Evolutionary conservation across 805 yeast genomes (phyloP), one percentile per base, ranked within the genome.

Genomic region (Starmerella powellii): DNA sequence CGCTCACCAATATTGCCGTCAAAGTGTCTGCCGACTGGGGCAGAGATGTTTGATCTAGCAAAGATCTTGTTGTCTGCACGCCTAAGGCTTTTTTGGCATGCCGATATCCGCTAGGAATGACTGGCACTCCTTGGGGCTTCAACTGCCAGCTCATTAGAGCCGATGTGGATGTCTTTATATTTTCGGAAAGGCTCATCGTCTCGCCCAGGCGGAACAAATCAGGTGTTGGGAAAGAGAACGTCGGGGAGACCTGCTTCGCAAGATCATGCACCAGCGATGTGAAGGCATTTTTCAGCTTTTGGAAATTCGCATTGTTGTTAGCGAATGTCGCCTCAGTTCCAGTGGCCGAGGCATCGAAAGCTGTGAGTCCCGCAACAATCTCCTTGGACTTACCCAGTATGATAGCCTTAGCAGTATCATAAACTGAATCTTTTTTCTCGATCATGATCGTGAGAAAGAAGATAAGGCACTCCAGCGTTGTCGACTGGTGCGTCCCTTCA

Each of bases 71-170:
- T 15, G 18, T 18, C 10, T 28, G 18, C 2, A 37, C 34, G 11
- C 51, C 53, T 17, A 50, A 32, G 1, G 38, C 44, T 3, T 38
- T 34, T 31, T 48, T 45, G 6, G 45, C 49, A 15, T 31, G 24
- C 10, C 16, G 18, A 20, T 33, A 33, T 2, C 16, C 21, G 13
- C 31, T 13, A 12, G 49, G 46, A 16, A 47, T 27, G 13, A 47
- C 12, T 1, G 55, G 53, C 10, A 49, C 40, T 6, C 53, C 53
- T 17, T 36, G 46, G 13, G 49, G 45, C 17, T 46, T 30, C 6
- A 40, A 30, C 37, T 51, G 50, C 55, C 55, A 51, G 4, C 27
- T 32, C 30, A 35, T 19, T 3, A 47, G 42, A 20, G 34, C 17
- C 3, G 32, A 4, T 3, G 45, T 20, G 1, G 42, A 26, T 13